A percentile compares a stretch with the other conserved stretches of the same genome.
phyloP scores from a whole-genome alignment of 331 rosid genomes.

The Telfairia occidentalis region DNA sequence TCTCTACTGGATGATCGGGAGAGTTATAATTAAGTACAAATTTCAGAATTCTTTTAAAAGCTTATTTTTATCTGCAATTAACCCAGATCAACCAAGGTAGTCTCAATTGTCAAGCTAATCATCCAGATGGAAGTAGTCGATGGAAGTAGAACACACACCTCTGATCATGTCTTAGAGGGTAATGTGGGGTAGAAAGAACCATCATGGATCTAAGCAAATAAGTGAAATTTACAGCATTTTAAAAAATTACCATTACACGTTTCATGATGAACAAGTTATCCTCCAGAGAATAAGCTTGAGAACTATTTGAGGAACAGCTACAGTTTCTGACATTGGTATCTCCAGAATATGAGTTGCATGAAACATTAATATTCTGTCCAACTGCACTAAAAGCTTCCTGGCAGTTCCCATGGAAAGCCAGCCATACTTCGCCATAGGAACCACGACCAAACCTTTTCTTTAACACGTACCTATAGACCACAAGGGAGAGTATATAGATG shows the following conservation, averaged over 20 bases:
- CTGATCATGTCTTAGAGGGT: not conserved
- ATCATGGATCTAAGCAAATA: not conserved
- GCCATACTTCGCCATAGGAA: constrained; percentile 96
- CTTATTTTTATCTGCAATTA: not conserved
- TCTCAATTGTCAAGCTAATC: not conserved
- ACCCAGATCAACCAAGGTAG: not conserved
- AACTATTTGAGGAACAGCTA: constrained; percentile 35
- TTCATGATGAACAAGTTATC: constrained; percentile 71
- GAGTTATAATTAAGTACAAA: not conserved
- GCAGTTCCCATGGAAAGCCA: constrained; percentile 87
- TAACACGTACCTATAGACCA: constrained; percentile 54
- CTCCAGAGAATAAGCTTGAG: constrained; percentile 37
- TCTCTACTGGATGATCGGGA: not conserved
- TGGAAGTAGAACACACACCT: not conserved
- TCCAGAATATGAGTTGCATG: constrained; percentile 15
- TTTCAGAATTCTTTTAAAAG: not conserved
- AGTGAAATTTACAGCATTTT: not conserved
- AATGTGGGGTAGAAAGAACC: not conserved
- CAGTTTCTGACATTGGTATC: constrained; percentile 11
- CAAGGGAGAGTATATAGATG: constrained; percentile 14
- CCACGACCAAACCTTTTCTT: constrained; percentile 90
- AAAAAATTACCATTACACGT: constrained; percentile 73
- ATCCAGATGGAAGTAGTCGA: not conserved
- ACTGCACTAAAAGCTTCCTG: constrained; percentile 33
- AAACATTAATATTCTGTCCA: constrained; percentile 24